Evolutionary conservation across 2,329 filamentous ascomycete genomes (phyloP).

Genomic region (Fusarium sp.): DNA sequence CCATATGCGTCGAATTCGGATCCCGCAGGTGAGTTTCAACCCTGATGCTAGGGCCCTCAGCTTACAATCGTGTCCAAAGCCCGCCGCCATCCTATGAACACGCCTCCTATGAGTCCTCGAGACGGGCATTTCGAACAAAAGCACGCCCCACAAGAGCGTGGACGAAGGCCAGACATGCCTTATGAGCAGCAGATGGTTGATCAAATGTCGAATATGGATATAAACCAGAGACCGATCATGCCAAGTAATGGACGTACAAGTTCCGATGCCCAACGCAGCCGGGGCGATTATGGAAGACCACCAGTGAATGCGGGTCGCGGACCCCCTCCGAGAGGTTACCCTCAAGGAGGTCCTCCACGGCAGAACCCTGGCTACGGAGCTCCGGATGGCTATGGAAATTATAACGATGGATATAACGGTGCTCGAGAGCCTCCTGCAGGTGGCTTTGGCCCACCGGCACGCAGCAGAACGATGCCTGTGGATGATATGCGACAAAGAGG

Average conservation of each 20-base stretch:
- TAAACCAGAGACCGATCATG: slow-evolving; percentile 44
- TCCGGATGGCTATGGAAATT: slow-evolving; percentile 39
- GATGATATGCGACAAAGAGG: slow-evolving; percentile 56
- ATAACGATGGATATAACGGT: slow-evolving; percentile 40
- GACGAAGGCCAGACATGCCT: slow-evolving; percentile 34
- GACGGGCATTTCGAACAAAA: slow-evolving; percentile 39
- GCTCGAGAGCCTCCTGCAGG: slow-evolving; percentile 47
- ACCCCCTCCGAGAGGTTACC: slow-evolving; percentile 47
- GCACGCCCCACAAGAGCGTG: slow-evolving; percentile 34
- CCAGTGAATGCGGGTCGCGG: slow-evolving; percentile 41
- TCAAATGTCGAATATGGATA: slow-evolving; percentile 49
- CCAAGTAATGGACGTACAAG: slow-evolving; percentile 35
- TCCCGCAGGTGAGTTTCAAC: slow-evolving; percentile 49
- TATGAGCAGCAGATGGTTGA: slow-evolving; percentile 45
- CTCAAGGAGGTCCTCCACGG: slow-evolving; percentile 44
- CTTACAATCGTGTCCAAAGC: slow-evolving; percentile 34
- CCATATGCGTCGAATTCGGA: slow-evolving; percentile 54
- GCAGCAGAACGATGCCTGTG: slow-evolving; percentile 70
- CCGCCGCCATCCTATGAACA: slow-evolving; percentile 47
- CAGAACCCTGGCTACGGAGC: slow-evolving; percentile 37
- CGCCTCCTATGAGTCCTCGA: slow-evolving; percentile 43
- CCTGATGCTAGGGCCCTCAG: not conserved
- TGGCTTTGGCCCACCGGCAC: slow-evolving; percentile 60
- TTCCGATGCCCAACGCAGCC: slow-evolving; percentile 40
- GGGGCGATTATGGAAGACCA: slow-evolving; percentile 41